Base-by-base conservation (phyloP, 768 basidiomycete species). In the Exidia glandulosa region DNA sequence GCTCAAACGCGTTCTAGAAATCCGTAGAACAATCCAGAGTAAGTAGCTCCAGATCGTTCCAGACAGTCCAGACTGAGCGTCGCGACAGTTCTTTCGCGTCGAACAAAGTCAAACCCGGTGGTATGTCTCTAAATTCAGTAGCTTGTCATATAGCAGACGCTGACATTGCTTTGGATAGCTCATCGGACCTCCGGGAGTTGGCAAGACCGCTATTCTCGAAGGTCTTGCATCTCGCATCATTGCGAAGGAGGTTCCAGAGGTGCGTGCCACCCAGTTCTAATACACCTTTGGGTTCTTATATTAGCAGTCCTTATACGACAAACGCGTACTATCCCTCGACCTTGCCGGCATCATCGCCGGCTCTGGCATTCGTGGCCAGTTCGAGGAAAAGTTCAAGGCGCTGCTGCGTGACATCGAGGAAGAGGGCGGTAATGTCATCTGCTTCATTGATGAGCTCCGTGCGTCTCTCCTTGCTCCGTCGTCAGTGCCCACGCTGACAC, bases 361-460 rank as follows among this genome's bases (percentile, higher is more conserved):
- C 1, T 90, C 92, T 1, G 91, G 92, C 0, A 88, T 95, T 57
- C 84, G 93, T 45, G 93, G 93, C 2, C 89, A 93, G 65, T 94
- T 94, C 58, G 93, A 96, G 65, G 90, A 91, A 70, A 92, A 92
- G 65, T 94, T 94, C 79, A 94, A 94, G 70, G 87, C 84, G 0
- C 76, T 96, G 1, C 75, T 95, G n/a, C 81, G 81, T 30, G 93
- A 96, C 67, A 94, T 96, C 60, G 91, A 94, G 68, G 88, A 85
- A 13, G 88, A 91, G 75, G 78, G 80, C 2, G 85, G 88, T 23
- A 83, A 87, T 48, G 85, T 92, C 7, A 94, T 94, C 36, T 92
- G 89, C 67, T 95, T 95, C 73, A 94, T 95, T 58, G 93, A 94
- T 65, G 92, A 95, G 82, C 85, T 95, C 57, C 93, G 88, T 90